Conservation (phyloP, 2,329 filamentous ascomycete genomes). For the Fusarium algeriense region DNA sequence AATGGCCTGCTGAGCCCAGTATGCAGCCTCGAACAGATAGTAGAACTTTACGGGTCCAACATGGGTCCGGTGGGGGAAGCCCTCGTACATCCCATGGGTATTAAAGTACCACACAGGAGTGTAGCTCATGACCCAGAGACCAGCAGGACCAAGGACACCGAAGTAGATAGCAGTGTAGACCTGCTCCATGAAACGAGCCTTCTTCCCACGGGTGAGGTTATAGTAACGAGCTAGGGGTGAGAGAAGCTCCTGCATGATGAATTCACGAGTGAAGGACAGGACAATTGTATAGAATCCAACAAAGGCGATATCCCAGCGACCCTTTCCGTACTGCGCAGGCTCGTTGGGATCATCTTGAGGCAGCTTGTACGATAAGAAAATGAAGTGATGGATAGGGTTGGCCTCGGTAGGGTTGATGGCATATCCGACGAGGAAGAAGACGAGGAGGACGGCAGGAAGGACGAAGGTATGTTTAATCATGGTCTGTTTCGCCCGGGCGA, state of each 20-base stretch:
- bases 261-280: slow-evolving; percentile 93
- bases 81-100: slow-evolving; percentile 88
- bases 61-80: slow-evolving; percentile 85
- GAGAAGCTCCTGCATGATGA: slow-evolving; percentile 92
- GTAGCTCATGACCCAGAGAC: slow-evolving; percentile 89
- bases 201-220: slow-evolving; percentile 82
- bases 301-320: slow-evolving; percentile 86
- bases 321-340: slow-evolving; percentile 84
- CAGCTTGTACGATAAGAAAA: slow-evolving; percentile 91
- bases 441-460: slow-evolving; percentile 75
- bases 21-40: slow-evolving; percentile 93
- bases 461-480: slow-evolving; percentile 72
- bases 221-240: slow-evolving; percentile 78
- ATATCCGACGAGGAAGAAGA: slow-evolving; percentile 75
- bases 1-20: slow-evolving; percentile 95
- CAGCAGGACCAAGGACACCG: slow-evolving; percentile 81
- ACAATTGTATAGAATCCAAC: slow-evolving; percentile 91
- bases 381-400: slow-evolving; percentile 83
- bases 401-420: slow-evolving; percentile 79
- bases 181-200: slow-evolving; percentile 95
- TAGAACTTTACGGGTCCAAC: slow-evolving; percentile 91
- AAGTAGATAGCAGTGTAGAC: slow-evolving; percentile 96
- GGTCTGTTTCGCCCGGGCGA: slow-evolving; percentile 63
- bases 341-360: slow-evolving; percentile 59
- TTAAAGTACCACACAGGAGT: slow-evolving; percentile 98